Conservation (phyloP, 2,329 filamentous ascomycete genomes). For the Penicillium aurantiogriseum region DNA sequence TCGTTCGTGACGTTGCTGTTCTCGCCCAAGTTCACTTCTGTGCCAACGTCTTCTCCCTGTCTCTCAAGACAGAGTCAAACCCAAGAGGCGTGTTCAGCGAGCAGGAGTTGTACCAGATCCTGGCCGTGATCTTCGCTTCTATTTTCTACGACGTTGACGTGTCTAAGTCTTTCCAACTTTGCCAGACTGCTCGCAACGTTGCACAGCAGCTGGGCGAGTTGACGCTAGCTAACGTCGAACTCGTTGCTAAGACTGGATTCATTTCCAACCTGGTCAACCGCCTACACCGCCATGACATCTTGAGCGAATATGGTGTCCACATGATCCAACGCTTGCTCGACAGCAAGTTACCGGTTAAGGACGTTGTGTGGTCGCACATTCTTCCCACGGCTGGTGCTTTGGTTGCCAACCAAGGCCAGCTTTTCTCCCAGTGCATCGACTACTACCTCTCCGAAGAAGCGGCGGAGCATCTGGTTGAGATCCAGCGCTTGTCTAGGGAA, state of each 20-base stretch:
- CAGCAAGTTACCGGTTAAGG: conserved; percentile 46
- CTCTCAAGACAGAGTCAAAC: conserved; percentile 54
- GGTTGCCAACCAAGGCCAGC: conserved; percentile 57
- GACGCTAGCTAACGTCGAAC: conserved; percentile 50
- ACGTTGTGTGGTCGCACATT: conserved; percentile 58
- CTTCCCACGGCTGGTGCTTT: conserved; percentile 58
- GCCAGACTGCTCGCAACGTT: conserved; percentile 48
- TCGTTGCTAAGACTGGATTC: conserved; percentile 44
- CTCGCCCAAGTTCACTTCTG: conserved; percentile 55
- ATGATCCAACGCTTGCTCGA: conserved; percentile 56
- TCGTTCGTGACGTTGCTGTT: conserved; percentile 53
- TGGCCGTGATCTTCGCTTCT: conserved; percentile 53
- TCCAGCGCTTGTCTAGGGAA: conserved; percentile 49
- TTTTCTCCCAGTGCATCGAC: conserved; percentile 58
- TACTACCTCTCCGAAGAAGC: conserved; percentile 55
- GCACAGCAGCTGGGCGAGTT: conserved; percentile 52
- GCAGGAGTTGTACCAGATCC: conserved; percentile 53
- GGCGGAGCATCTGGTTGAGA: conserved; percentile 47
- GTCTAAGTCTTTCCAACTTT: conserved; percentile 53
- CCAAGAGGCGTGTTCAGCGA: conserved; percentile 55
- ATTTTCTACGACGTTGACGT: conserved; percentile 57
- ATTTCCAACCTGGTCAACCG: conserved; percentile 42
- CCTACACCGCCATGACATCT: conserved; percentile 42
- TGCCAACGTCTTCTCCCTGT: conserved; percentile 55
- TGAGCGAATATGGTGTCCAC: conserved; percentile 55